phyloP scores from a whole-genome alignment of 2,329 filamentous ascomycete genomes.

The Aspergillus uvarum region DNA sequence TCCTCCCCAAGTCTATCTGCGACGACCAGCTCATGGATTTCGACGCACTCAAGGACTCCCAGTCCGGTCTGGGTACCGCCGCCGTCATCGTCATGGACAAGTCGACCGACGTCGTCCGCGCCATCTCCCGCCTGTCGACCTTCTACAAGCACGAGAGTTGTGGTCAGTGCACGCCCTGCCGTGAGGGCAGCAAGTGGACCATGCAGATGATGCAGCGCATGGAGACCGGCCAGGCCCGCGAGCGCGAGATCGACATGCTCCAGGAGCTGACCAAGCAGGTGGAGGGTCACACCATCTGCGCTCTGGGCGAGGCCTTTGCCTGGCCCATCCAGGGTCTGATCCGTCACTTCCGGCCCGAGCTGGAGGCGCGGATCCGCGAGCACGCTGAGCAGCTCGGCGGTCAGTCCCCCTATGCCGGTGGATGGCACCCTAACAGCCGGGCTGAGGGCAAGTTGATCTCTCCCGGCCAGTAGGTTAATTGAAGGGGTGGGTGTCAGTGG shows the following conservation, averaged over 20 bases:
- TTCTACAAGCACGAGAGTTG: slow-evolving; percentile 99
- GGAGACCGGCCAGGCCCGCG: slow-evolving; percentile 82
- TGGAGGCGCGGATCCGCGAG: slow-evolving; percentile 85
- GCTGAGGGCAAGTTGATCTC: slow-evolving; percentile 81
- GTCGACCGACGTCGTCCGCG: slow-evolving; percentile 90
- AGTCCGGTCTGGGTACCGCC: slow-evolving; percentile 94
- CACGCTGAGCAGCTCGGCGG: slow-evolving; percentile 73
- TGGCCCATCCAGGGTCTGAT: slow-evolving; percentile 99
- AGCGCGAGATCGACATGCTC: slow-evolving; percentile 97
- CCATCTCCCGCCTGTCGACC: slow-evolving; percentile 86
- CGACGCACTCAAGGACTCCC: slow-evolving; percentile 94
- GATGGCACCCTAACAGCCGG: slow-evolving; percentile 74
- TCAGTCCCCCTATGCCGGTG: slow-evolving; percentile 70
- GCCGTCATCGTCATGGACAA: slow-evolving; percentile 99
- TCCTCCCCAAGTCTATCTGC: slow-evolving; percentile 84
- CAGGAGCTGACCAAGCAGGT: slow-evolving; percentile 99
- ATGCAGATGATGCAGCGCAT: slow-evolving; percentile 98
- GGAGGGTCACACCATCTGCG: slow-evolving; percentile 98
- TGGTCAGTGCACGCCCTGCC: slow-evolving; percentile 98
- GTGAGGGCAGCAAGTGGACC: slow-evolving; percentile 98
- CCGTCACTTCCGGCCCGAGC: slow-evolving; percentile 93
- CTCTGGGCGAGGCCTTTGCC: slow-evolving; percentile 94
- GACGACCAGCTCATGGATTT: slow-evolving; percentile 99
- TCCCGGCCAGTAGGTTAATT: slow-evolving; percentile 79
- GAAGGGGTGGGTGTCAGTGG: background rate